Percentiles rank a stretch among this genome's conserved stretches.
Evolutionary conservation across 73 alveolate species (phyloP).

Genomic region (Symbiodinium natans): DNA sequence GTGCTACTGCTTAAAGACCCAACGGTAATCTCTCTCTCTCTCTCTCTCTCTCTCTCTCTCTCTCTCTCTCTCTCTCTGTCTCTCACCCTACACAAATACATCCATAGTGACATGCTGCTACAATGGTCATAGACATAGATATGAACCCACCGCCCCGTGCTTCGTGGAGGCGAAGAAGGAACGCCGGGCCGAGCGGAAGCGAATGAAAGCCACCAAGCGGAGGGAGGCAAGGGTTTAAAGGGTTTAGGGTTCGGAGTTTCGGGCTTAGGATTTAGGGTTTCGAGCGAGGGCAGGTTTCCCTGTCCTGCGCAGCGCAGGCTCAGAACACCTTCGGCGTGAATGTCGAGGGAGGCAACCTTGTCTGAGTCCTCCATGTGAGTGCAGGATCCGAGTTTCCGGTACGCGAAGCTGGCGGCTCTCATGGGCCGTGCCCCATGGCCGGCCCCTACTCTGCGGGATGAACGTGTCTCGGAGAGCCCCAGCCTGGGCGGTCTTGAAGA

Average conservation of each 20-base stretch:
- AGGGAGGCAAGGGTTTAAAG: constrained; percentile 36
- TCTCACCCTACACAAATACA: too few species aligned
- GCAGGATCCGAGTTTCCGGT: background rate
- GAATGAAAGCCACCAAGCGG: constrained; percentile 52
- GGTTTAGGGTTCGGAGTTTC: background rate
- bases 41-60: too few species aligned
- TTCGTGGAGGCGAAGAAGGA: constrained; percentile 82
- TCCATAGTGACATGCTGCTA: too few species aligned
- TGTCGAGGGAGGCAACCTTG: constrained; percentile 61
- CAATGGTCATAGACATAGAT: too few species aligned
- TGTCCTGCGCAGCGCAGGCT: background rate
- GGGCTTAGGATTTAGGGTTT: background rate
- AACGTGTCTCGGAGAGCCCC: background rate
- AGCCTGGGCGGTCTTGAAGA: background rate
- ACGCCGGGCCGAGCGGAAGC: constrained; percentile 83
- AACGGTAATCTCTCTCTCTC: too few species aligned
- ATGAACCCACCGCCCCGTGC: too few species aligned
- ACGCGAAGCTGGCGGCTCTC: background rate
- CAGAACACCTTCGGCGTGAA: constrained; percentile 87
- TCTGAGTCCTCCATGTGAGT: background rate
- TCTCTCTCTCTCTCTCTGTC: too few species aligned
- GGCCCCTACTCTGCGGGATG: background rate
- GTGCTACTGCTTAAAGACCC: too few species aligned
- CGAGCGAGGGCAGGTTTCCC: background rate
- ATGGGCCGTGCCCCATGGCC: background rate